These are phyloP conservation scores for Cyclocybe cylindracea DNA, from an alignment of 768 basidiomycete species.

Conservation along the genomic window DNA sequence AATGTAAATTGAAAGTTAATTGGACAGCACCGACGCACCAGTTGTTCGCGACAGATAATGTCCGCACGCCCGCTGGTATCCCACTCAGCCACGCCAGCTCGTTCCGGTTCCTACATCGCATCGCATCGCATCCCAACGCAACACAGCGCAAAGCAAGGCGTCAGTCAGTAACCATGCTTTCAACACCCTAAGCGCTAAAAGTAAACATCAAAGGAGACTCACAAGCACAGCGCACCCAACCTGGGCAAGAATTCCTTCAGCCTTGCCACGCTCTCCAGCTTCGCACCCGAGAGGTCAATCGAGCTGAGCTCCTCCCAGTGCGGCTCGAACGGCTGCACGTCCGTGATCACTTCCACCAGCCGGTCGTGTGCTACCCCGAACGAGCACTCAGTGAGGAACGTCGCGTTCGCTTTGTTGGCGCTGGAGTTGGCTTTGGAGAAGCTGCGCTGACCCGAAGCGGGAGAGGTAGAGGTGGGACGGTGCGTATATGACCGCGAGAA, in stretches of 20 bases:
- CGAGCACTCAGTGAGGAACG: constrained; percentile 92
- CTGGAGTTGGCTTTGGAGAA: constrained; percentile 13
- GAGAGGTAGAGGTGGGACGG: constrained; percentile 21
- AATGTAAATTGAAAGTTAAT: constrained; percentile 10
- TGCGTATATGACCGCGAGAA: constrained; percentile 48
- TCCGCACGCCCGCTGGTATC: constrained; percentile 68
- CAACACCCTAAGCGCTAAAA: constrained; percentile 5
- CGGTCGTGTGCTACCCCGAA: constrained; percentile 93
- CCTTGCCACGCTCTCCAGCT: constrained; percentile 79
- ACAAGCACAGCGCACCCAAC: constrained; percentile 78
- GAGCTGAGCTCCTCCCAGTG: constrained; percentile 82
- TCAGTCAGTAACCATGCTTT: background rate
- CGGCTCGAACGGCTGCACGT: constrained; percentile 92
- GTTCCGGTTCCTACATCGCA: constrained; percentile 61
- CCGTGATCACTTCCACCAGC: constrained; percentile 90
- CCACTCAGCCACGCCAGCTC: constrained; percentile 81
- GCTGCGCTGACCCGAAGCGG: constrained; percentile 21
- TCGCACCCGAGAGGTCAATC: constrained; percentile 75
- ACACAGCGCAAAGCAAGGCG: constrained; percentile 1
- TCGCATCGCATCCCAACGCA: constrained; percentile 13
- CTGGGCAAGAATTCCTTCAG: constrained; percentile 87
- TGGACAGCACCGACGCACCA: constrained; percentile 43
- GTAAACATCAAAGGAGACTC: constrained; percentile 31
- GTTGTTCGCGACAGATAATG: constrained; percentile 77
- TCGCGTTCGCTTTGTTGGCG: constrained; percentile 33